Conservation (phyloP, 2,329 filamentous ascomycete genomes). For the Bipolaris gigantea region DNA sequence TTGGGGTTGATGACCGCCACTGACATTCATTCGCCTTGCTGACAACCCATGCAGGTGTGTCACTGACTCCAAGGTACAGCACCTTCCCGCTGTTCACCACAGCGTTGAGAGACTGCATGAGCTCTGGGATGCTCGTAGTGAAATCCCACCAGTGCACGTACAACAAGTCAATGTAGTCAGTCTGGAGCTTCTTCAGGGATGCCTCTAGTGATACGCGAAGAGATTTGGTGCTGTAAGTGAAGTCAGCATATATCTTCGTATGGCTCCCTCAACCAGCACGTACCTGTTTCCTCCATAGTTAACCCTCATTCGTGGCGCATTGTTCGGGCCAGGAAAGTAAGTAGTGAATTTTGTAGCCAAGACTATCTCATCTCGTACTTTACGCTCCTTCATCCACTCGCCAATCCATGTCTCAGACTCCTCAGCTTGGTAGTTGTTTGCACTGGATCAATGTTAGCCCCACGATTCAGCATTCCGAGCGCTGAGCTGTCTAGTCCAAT, state of each 20-base stretch:
- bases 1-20: constrained; percentile 3
- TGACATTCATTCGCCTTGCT: constrained; percentile 51
- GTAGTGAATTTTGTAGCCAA: constrained; percentile 59
- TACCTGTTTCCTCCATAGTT: constrained; percentile 49
- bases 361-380: constrained; percentile 55
- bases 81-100: constrained; percentile 44
- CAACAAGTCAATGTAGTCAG: constrained; percentile 46
- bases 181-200: constrained; percentile 48
- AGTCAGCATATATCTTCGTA: neutral
- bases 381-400: constrained; percentile 54
- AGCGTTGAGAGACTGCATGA: constrained; percentile 45
- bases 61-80: constrained; percentile 44
- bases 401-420: constrained; percentile 55
- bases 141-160: constrained; percentile 50
- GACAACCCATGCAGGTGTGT: constrained; percentile 49
- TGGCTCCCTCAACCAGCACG: too few species aligned
- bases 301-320: constrained; percentile 30
- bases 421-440: constrained; percentile 53
- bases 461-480: neutral
- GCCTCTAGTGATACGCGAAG: constrained; percentile 45
- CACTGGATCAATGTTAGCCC: constrained; percentile 27
- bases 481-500: neutral
- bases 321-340: constrained; percentile 26
- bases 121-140: constrained; percentile 40
- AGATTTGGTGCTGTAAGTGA: constrained; percentile 33